phyloP scores from a whole-genome alignment of 2,329 filamentous ascomycete genomes.

The Didymella pinodella region DNA sequence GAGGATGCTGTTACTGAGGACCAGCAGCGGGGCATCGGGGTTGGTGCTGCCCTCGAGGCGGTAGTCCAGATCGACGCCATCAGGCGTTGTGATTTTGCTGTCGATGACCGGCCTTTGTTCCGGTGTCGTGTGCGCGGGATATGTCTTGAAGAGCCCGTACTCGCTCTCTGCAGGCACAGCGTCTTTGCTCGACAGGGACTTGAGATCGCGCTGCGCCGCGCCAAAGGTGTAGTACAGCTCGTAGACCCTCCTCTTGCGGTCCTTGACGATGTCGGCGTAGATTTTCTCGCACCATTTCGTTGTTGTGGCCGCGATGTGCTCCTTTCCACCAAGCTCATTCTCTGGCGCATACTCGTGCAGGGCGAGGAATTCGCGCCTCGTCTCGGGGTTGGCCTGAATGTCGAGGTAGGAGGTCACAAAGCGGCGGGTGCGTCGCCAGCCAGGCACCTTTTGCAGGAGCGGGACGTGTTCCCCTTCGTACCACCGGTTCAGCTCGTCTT shows the following conservation, averaged over 20 bases:
- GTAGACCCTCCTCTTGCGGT: conserved; percentile 68
- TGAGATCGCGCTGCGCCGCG: conserved; percentile 73
- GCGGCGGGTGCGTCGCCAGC: conserved; percentile 77
- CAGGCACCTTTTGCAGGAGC: conserved; percentile 76
- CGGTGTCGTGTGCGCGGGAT: conserved; percentile 51
- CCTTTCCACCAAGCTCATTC: conserved; percentile 72
- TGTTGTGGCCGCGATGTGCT: conserved; percentile 68
- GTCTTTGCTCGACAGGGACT: conserved; percentile 61
- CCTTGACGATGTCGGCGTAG: conserved; percentile 65
- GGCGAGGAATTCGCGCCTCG: conserved; percentile 64
- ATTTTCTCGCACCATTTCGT: conserved; percentile 70
- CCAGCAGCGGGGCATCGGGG: conserved; percentile 73
- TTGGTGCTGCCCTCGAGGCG: conserved; percentile 75
- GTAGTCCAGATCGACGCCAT: conserved; percentile 75
- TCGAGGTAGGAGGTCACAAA: conserved; percentile 71
- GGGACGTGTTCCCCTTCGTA: conserved; percentile 76
- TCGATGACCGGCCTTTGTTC: conserved; percentile 61
- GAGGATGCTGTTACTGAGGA: conserved; percentile 82
- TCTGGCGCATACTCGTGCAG: conserved; percentile 75
- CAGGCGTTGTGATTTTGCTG: conserved; percentile 72
- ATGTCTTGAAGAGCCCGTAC: conserved; percentile 65
- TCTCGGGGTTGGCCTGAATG: conserved; percentile 43
- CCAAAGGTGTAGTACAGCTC: conserved; percentile 83
- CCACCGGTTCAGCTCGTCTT: conserved; percentile 71
- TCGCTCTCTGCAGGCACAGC: conserved; percentile 59